phyloP scores from a whole-genome alignment of 129 eudicot genomes.

The Heracleum sosnowskyi region DNA sequence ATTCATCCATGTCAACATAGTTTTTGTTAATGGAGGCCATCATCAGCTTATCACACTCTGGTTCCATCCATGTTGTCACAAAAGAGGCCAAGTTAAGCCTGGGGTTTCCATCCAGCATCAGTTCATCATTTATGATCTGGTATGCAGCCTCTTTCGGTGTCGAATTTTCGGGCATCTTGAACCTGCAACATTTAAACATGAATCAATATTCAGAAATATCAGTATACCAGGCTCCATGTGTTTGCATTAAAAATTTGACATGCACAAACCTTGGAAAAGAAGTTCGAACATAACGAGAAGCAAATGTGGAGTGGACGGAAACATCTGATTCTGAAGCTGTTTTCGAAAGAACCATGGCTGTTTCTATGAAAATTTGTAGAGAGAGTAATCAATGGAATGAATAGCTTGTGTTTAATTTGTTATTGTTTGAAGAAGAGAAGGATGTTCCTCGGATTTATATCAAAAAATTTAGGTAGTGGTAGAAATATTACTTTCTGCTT shows the following conservation, averaged over 20 bases:
- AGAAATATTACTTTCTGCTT: background rate
- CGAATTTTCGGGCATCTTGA: slow-evolving; percentile 28
- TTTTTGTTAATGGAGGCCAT: slow-evolving; percentile 29
- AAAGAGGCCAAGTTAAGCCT: slow-evolving; percentile 25
- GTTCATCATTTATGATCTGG: slow-evolving; percentile 43
- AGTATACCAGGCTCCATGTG: background rate
- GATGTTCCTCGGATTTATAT: background rate
- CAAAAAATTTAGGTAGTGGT: background rate
- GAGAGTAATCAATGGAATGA: background rate
- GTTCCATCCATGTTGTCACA: slow-evolving; percentile 36
- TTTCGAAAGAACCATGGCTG: slow-evolving; percentile 31
- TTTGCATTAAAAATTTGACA: background rate
- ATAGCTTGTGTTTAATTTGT: background rate
- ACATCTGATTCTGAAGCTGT: slow-evolving; percentile 17
- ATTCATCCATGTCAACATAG: slow-evolving; percentile 31
- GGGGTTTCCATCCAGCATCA: slow-evolving; percentile 29
- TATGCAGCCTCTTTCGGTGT: slow-evolving; percentile 41
- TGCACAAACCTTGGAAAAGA: slow-evolving; percentile 27
- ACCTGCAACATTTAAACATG: slow-evolving; percentile 13
- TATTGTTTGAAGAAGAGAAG: background rate
- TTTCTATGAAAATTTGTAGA: background rate
- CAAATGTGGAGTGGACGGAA: slow-evolving; percentile 34
- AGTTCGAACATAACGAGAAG: slow-evolving; percentile 35
- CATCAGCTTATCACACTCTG: slow-evolving; percentile 26
- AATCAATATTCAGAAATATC: background rate